Base-by-base conservation (phyloP, 306 rosid species). In the Glycyrrhiza uralensis region DNA sequence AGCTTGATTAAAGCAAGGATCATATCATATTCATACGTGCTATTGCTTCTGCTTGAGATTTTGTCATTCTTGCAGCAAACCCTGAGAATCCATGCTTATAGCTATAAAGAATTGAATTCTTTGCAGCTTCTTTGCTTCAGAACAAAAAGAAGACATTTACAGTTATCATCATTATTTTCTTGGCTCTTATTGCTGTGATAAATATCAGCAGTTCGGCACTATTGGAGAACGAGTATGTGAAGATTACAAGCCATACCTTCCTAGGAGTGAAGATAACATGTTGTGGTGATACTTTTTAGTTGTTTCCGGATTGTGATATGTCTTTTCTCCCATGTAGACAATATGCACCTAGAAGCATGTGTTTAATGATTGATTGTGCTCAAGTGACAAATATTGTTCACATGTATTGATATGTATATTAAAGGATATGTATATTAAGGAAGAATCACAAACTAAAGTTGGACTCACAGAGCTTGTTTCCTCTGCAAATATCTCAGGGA, bases 41-140 rank as follows among this genome's bases (percentile, higher is more conserved):
- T 66, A 85, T 80, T 60, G 74, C 77, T 75, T 87, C 82, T 12
- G 88, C 93, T 74, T 91, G 85, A 66, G 81, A 75, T 58, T 87
- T 80, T 36, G 93, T 87, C 59, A 89, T 57, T 80, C 84, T 87
- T 60, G 96, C 97, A 7, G 97, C 93, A 77, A 89, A 91, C 14
- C 96, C 97, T 70, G 97, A 91, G 81, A 89, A 89, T 12, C 97
- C 96, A 75, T 91, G 89, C 79, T 71, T 87, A 20, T 91, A 91
- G 87, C 96, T 89, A 74, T 91, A 91, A 38, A 91, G 81, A 70
- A 91, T 79, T 24, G 95, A 82, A 72, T 62, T 69, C 74, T 42
- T 74, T 17, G 93, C 94, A 70, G 82, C 90, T 79, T 87, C 89
- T 76, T 89, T 85, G 92, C 97, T 91, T 79, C 82, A 87, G 18